phyloP scores from a whole-genome alignment of 352 stramenopile species.

The Globisporangium emineosum region DNA sequence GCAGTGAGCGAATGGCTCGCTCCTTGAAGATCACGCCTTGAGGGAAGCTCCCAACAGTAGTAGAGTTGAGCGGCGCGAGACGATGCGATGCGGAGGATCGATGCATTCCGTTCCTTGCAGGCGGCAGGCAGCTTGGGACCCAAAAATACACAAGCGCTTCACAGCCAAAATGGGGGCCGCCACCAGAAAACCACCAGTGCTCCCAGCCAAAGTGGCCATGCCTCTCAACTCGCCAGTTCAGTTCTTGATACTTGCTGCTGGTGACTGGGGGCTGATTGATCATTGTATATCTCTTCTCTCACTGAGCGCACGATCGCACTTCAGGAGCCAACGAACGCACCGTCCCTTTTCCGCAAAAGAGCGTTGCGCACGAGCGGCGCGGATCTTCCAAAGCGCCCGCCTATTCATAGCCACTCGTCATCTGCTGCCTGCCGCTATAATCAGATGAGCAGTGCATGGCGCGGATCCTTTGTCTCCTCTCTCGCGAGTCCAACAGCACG shows the following conservation, averaged over 20 bases:
- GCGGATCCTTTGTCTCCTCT: slow-evolving; percentile 1
- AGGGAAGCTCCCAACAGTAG: no score
- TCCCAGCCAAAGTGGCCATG: slow-evolving; percentile 1
- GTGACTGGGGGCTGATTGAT: background rate
- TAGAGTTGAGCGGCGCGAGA: no score
- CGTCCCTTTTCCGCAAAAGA: background rate
- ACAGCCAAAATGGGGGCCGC: background rate
- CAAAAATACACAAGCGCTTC: background rate
- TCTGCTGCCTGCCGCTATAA: background rate
- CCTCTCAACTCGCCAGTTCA: slow-evolving; percentile 1
- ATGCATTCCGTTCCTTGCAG: background rate
- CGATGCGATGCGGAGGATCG: background rate
- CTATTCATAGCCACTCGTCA: background rate
- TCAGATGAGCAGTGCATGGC: background rate
- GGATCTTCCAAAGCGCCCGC: background rate
- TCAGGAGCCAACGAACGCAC: background rate
- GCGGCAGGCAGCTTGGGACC: background rate
- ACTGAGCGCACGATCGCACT: background rate
- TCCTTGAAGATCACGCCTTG: background rate
- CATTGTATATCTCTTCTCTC: slow-evolving; percentile 1
- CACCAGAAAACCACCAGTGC: background rate
- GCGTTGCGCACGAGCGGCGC: background rate
- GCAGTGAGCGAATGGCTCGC: background rate
- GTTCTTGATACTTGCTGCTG: background rate
- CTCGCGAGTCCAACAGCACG: background rate